These are phyloP conservation scores for Hemisphaericaspora subhashii DNA, from an alignment of 1,139 yeast species.

Conservation along the genomic window DNA sequence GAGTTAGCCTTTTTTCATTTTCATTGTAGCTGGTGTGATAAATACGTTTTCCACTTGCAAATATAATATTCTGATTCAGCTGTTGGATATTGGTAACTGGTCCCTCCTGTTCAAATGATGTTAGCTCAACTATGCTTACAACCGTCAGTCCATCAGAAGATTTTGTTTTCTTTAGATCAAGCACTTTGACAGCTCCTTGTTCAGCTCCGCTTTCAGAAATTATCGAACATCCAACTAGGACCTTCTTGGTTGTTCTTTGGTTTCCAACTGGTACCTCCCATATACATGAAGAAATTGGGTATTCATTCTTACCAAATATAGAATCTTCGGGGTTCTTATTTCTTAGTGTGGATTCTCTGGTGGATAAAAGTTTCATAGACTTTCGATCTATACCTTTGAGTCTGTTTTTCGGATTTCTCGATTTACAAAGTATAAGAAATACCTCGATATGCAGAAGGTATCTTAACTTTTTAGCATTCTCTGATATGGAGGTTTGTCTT, in stretches of 20 bases:
- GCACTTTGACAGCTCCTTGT: constrained; percentile 41
- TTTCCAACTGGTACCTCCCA: constrained; percentile 38
- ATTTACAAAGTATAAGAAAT: constrained; percentile 42
- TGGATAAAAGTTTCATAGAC: constrained; percentile 21
- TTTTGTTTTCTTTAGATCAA: constrained; percentile 35
- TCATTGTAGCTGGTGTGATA: constrained; percentile 41
- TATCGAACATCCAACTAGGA: constrained; percentile 41
- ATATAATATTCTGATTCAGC: constrained; percentile 33
- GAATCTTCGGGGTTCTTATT: constrained; percentile 14
- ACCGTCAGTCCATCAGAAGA: constrained; percentile 15
- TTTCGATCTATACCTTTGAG: constrained; percentile 38
- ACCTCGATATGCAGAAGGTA: constrained; percentile 32
- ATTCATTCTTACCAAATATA: constrained; percentile 34
- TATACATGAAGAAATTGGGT: constrained; percentile 35
- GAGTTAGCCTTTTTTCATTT: constrained; percentile 36
- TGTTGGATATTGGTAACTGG: constrained; percentile 44
- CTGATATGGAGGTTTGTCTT: constrained; percentile 36
- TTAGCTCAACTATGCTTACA: constrained; percentile 32
- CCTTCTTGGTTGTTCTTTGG: constrained; percentile 32
- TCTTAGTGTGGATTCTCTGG: constrained; percentile 23
- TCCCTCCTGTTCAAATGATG: constrained; percentile 33
- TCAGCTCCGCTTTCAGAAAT: constrained; percentile 19
- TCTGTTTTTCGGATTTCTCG: constrained; percentile 25
- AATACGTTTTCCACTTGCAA: constrained; percentile 33
- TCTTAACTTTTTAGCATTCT: constrained; percentile 36